Percentiles rank a stretch among this genome's conserved stretches.
phyloP scores from a whole-genome alignment of 2,329 filamentous ascomycete genomes.

The Volutella citrinella region DNA sequence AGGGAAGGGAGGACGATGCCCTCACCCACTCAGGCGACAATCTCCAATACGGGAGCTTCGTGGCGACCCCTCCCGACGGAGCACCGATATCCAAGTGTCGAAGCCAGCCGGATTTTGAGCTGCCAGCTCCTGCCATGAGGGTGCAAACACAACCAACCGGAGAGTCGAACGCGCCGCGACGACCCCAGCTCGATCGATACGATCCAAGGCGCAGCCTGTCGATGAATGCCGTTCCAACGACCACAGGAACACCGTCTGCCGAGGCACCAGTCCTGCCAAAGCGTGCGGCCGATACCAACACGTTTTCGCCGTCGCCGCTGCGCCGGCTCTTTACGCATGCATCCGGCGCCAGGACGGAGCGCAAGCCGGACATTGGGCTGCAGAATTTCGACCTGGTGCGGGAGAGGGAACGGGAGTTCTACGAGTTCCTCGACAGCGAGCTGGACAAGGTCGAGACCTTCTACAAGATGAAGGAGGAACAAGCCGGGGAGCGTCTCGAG shows the following conservation, averaged over 20 bases:
- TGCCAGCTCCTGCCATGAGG: constrained; percentile 52
- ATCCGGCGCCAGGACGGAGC: constrained; percentile 16
- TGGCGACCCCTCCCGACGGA: constrained; percentile 36
- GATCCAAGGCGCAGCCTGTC: constrained; percentile 37
- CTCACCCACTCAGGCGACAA: constrained; percentile 37
- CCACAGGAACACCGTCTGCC: too few species aligned
- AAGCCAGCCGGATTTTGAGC: constrained; percentile 40
- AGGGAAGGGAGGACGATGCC: constrained; percentile 36
- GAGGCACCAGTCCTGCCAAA: too few species aligned
- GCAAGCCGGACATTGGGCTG: constrained; percentile 41
- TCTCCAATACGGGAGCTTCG: constrained; percentile 53
- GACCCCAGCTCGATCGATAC: constrained; percentile 20
- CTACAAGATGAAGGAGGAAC: constrained; percentile 83
- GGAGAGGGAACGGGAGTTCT: constrained; percentile 78
- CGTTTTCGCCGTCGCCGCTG: constrained; percentile 28
- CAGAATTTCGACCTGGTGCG: constrained; percentile 61
- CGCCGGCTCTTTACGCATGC: constrained; percentile 35
- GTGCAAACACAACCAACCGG: constrained; percentile 29
- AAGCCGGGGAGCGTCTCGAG: constrained; percentile 70
- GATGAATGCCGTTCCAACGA: constrained; percentile 19
- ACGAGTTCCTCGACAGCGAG: constrained; percentile 77
- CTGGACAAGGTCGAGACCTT: constrained; percentile 90
- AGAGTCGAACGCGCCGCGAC: constrained; percentile 17
- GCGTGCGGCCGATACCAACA: constrained; percentile 4
- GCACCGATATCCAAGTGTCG: constrained; percentile 20